Evolutionary conservation across 2,329 filamentous ascomycete species (phyloP).

Genomic region (Ascochyta fabae): DNA sequence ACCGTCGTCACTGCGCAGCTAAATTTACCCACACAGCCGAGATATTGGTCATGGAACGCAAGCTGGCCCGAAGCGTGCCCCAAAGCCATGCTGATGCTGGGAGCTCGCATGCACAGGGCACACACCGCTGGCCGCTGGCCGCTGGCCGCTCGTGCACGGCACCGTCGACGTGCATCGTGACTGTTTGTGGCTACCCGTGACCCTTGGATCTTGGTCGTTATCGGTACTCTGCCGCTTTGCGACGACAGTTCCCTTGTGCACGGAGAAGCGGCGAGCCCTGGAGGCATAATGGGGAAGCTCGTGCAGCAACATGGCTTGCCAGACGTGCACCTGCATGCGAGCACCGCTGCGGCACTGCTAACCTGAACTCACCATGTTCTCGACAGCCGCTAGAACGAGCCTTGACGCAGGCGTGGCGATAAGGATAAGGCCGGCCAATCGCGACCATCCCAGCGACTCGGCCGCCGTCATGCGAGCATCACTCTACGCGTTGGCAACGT

Average conservation of each 20-base stretch:
- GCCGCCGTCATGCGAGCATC: conserved; percentile 36
- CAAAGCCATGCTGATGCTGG: conserved; percentile 11
- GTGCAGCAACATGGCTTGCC: not conserved
- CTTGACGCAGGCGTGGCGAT: conserved; percentile 33
- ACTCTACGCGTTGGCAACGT: conserved; percentile 25
- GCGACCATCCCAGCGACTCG: conserved; percentile 23
- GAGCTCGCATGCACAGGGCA: conserved; percentile 8
- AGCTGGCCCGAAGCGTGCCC: conserved; percentile 11
- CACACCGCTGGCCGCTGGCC: conserved; percentile 16
- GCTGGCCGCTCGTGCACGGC: conserved; percentile 15
- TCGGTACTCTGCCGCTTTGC: conserved; percentile 14
- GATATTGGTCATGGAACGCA: conserved; percentile 28
- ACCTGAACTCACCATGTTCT: conserved; percentile 3
- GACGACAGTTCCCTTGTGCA: conserved; percentile 9
- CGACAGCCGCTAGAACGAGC: conserved; percentile 21
- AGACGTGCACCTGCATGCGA: conserved; percentile 23
- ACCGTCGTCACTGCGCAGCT: conserved; percentile 24
- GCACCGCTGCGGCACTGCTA: not conserved
- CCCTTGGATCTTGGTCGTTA: conserved; percentile 11
- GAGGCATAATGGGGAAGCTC: not conserved
- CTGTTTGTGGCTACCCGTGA: not conserved
- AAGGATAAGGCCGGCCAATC: conserved; percentile 36
- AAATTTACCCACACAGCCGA: conserved; percentile 37
- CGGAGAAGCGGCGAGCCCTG: conserved; percentile 4
- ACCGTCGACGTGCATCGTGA: conserved; percentile 8